These are phyloP conservation scores for Xylaria acuta DNA, from an alignment of 495 filamentous ascomycete species.

Conservation along the genomic window DNA sequence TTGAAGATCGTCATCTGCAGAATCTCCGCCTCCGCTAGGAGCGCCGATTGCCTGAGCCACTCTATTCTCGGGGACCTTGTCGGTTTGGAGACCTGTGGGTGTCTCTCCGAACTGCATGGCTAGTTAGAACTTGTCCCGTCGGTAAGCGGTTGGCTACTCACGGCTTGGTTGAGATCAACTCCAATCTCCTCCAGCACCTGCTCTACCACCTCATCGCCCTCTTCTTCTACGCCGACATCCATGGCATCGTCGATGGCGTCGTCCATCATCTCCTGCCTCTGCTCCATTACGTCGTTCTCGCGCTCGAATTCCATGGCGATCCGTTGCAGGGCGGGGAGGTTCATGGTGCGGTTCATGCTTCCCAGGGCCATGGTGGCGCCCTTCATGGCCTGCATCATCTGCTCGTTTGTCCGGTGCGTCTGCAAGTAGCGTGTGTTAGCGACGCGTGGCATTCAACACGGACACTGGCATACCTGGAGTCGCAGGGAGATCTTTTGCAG, in stretches of 20 bases:
- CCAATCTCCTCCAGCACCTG: conserved; percentile 97
- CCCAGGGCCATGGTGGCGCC: conserved; percentile 90
- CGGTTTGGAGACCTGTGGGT: conserved; percentile 70
- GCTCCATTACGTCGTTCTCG: conserved; percentile 99
- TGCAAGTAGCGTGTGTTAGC: conserved; percentile 41
- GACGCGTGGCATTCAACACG: neutral
- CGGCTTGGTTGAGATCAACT: conserved; percentile 84
- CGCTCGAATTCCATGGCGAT: conserved; percentile 99
- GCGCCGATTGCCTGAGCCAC: conserved; percentile 80
- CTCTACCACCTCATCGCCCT: conserved; percentile 94
- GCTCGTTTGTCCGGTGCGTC: conserved; percentile 97
- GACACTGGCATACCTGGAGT: conserved; percentile 72
- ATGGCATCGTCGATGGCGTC: conserved; percentile 99
- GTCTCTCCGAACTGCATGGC: conserved; percentile 74
- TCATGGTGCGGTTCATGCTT: conserved; percentile 97
- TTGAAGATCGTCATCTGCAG: conserved; percentile 80
- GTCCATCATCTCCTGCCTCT: conserved; percentile 99
- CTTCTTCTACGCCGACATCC: conserved; percentile 86
- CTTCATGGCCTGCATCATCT: conserved; percentile 99
- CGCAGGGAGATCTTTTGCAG: conserved; percentile 93
- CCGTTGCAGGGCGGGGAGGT: conserved; percentile 89
- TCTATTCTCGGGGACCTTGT: conserved; percentile 63
- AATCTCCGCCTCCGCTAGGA: conserved; percentile 56
- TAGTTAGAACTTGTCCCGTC: conserved; percentile 25
- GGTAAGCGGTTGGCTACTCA: conserved; percentile 53